These are phyloP conservation scores for Melastoma candidum DNA, from an alignment of 441 rosid genomes.

Conservation along the genomic window DNA sequence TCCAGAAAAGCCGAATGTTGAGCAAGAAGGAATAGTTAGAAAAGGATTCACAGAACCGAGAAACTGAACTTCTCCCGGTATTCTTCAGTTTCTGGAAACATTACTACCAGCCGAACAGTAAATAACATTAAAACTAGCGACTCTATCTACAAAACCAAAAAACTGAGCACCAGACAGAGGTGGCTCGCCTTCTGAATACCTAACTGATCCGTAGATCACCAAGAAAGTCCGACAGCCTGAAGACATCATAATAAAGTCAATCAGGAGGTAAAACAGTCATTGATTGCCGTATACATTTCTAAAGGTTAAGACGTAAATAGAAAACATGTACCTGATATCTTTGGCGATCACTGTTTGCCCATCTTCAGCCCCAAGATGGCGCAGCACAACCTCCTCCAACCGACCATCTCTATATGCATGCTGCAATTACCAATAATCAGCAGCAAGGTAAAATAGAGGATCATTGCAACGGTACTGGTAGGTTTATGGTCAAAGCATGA, in stretches of 20 bases:
- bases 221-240: slow-evolving; percentile 71
- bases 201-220: slow-evolving; percentile 45
- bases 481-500: no score
- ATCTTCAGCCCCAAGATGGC: slow-evolving; percentile 66
- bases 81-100: no score
- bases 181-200: slow-evolving; percentile 3
- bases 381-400: slow-evolving; percentile 58
- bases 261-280: not conserved
- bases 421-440: slow-evolving; percentile 30
- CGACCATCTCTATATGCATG: slow-evolving; percentile 70
- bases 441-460: not conserved
- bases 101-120: no score
- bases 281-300: not conserved
- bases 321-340: slow-evolving; percentile 36
- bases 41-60: no score
- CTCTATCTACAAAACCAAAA: no score
- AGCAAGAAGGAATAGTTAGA: no score
- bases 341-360: slow-evolving; percentile 52
- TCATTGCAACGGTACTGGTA: no score
- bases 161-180: no score
- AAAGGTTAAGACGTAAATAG: not conserved
- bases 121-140: no score
- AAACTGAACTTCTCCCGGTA: no score
- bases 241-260: slow-evolving; percentile 1
- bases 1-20: no score